A percentile compares a stretch with the other conserved stretches of the same genome.
phyloP scores from a whole-genome alignment of 2,329 filamentous ascomycete genomes.

The Trichoderma lentiforme region DNA sequence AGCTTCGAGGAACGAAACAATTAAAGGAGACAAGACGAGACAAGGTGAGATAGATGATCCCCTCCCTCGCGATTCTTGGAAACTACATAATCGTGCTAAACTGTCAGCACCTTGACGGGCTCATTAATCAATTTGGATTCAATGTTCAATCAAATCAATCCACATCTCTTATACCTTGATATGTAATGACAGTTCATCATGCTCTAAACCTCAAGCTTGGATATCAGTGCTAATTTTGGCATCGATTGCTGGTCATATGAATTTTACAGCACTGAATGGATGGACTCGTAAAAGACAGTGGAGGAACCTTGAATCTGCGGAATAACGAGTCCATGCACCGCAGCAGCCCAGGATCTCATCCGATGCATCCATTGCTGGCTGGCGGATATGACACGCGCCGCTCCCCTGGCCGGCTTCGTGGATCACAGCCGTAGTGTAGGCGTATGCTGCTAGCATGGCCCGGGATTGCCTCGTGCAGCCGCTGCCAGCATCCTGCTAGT shows the following conservation, averaged over 20 bases:
- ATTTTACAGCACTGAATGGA: neutral
- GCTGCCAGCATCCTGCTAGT: neutral
- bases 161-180: neutral
- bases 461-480: neutral
- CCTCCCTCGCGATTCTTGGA: neutral
- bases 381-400: neutral
- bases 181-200: neutral
- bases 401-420: constrained; percentile 7
- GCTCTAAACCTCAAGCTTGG: neutral
- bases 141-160: neutral
- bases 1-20: neutral
- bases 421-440: constrained; percentile 2
- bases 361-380: neutral
- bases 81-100: neutral
- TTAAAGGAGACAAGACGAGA: neutral
- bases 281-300: neutral
- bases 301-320: neutral
- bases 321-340: neutral
- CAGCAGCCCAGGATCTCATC: neutral
- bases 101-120: neutral
- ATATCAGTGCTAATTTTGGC: neutral
- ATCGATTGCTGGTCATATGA: neutral
- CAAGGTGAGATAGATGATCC: neutral
- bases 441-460: neutral
- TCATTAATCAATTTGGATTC: neutral